Conservation (phyloP, 352 stramenopile genomes). For the Phytophthora multivora region DNA sequence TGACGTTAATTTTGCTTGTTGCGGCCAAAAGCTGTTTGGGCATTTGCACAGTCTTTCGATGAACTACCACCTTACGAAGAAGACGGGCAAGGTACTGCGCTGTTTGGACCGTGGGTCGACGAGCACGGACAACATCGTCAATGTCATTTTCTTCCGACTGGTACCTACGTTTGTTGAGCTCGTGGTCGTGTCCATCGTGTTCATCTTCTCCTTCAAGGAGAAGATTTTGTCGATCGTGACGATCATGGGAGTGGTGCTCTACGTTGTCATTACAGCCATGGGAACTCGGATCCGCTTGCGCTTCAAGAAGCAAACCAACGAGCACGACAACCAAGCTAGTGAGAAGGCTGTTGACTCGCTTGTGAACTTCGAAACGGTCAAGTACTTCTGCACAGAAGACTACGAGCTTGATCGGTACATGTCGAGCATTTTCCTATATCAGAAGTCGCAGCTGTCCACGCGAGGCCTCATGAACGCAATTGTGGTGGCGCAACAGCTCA, state of each 20-base stretch:
- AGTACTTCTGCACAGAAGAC: slow-evolving; percentile 95
- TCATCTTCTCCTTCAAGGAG: slow-evolving; percentile 92
- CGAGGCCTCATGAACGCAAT: slow-evolving; percentile 92
- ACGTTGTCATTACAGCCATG: slow-evolving; percentile 92
- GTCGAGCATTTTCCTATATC: slow-evolving; percentile 86
- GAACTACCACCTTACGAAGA: slow-evolving; percentile 97
- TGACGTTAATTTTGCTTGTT: slow-evolving; percentile 3
- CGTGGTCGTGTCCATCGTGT: slow-evolving; percentile 92
- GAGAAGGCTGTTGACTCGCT: slow-evolving; percentile 96
- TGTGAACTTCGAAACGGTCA: slow-evolving; percentile 98
- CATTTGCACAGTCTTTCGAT: slow-evolving; percentile 96
- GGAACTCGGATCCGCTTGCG: slow-evolving; percentile 66
- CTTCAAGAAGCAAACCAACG: slow-evolving; percentile 94
- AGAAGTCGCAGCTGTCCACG: slow-evolving; percentile 90
- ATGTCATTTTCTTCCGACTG: slow-evolving; percentile 96
- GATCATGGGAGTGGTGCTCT: slow-evolving; percentile 93
- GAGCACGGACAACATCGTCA: slow-evolving; percentile 94
- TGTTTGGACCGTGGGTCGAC: slow-evolving; percentile 87
- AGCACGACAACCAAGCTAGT: slow-evolving; percentile 96
- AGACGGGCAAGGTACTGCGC: slow-evolving; percentile 96
- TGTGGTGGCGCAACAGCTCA: slow-evolving; percentile 94
- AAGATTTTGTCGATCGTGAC: slow-evolving; percentile 84
- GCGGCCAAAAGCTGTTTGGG: slow-evolving; percentile 74
- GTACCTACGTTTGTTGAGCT: slow-evolving; percentile 95
- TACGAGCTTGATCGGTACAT: slow-evolving; percentile 89